Evolutionary conservation across 2,329 filamentous ascomycete genomes (phyloP).

Genomic region (Cordyceps javanica): DNA sequence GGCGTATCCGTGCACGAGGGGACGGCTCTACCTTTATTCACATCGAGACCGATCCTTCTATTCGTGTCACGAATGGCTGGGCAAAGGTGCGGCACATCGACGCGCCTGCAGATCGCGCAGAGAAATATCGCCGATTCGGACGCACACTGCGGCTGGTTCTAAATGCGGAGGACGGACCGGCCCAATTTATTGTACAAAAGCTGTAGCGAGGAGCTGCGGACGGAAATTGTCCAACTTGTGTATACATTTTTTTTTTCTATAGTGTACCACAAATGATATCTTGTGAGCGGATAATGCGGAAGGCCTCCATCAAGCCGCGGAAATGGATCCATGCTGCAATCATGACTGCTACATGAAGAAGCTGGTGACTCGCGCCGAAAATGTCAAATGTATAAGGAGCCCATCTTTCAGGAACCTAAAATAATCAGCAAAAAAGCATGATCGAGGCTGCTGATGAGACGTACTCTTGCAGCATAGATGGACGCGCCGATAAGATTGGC

Average conservation of each 20-base stretch:
- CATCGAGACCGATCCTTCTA: slow-evolving; percentile 2
- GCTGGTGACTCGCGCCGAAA: slow-evolving; percentile 14
- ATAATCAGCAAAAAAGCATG: background rate
- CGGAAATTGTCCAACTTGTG: background rate
- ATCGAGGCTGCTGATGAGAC: background rate
- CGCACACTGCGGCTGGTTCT: background rate
- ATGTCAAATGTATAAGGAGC: slow-evolving; percentile 12
- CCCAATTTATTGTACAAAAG: background rate
- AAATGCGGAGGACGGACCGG: background rate
- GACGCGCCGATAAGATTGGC: slow-evolving; percentile 14
- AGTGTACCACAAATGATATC: background rate
- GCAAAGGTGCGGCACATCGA: background rate
- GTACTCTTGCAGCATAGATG: slow-evolving; percentile 14
- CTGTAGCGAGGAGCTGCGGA: background rate
- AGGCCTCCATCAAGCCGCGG: background rate
- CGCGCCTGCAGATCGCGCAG: background rate
- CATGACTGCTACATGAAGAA: slow-evolving; percentile 12
- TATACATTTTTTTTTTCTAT: background rate
- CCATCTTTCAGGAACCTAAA: slow-evolving; percentile 13
- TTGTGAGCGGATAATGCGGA: slow-evolving; percentile 1
- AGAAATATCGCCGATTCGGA: background rate
- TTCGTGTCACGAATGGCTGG: slow-evolving; percentile 4
- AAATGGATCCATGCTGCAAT: slow-evolving; percentile 10
- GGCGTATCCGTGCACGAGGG: background rate
- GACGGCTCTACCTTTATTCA: slow-evolving; percentile 5